Base-by-base conservation (phyloP, 208 protist genomes). In the Leishmania turanica region DNA sequence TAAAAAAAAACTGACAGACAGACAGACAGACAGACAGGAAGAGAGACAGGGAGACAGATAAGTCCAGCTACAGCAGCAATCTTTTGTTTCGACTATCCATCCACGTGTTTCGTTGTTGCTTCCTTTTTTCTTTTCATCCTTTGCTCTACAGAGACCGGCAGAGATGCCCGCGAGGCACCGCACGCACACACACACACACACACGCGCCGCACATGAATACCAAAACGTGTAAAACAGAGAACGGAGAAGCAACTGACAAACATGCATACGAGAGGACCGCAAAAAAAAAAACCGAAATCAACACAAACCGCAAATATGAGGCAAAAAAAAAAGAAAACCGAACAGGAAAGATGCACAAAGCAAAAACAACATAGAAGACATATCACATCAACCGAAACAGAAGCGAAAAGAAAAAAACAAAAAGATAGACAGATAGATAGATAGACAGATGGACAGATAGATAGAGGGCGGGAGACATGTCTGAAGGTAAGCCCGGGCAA, bases 211-310 rank as follows among this genome's bases (percentile, higher is more conserved):
- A 54, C 66, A 56, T 40, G 77, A 9, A 45, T 6, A 47, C 9
- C 9, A 73, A 69, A 37, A 27, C 15, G 11, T n/a, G n/a, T 75
- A 42, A 75, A 81, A 37, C 21, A 81, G n/a, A 75, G 21, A 56
- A 27, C 58, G 21, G 21, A 34, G 68, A 51, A 45, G 24, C 31
- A 11, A 62, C 6, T 24, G 56, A 7, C 56, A 31, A 62, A 31
- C 24, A 31, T 24, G 56, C 17, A 54, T 2, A 21, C 51, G 51
- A 54, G 51, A 54, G 51, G 9, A 54, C 51, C 51, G 8, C 60
- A 6, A 6, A 75, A 47, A 60, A 42, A 17, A 34, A 40, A 51
- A 60, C 72, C 7, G 62, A 45, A 78, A 66, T 34, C 62, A 0
- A 64, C 27, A 64, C 58, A 64, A 37, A 66, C 15, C 62, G 40